Evolutionary conservation across 805 yeast genomes (phyloP), one percentile per base, ranked within the genome.

Genomic region (Lachancea meyersii): DNA sequence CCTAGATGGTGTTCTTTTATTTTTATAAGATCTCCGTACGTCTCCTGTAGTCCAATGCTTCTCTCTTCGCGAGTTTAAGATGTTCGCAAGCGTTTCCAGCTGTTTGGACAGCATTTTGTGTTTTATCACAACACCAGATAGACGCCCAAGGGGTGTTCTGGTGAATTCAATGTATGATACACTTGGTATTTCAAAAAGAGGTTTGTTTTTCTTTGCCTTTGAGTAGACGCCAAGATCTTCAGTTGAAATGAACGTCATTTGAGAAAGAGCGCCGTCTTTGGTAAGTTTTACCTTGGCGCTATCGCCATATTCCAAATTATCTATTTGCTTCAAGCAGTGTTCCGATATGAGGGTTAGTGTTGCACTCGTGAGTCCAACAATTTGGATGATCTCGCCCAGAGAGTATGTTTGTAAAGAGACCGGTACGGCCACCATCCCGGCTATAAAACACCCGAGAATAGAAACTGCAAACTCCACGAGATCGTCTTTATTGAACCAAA

Each of bases 401-500:
- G 62, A 50, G 24, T 82, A 81, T 21, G 79, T 73, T 41, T 80
- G 84, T 45, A 87, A 80, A 41, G 85, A 85, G 32, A 93, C 79
- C 0, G 98, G 98, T 4, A 93, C 91, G 0, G 97, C 97, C 2
- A 93, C 89, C 35, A 87, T 83, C 2, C 95, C 96, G 1, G 97
- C 95, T 44, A 91, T 68, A 51, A 91, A 86, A 58, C 97, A 89
- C 5, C 96, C 98, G 60, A 87, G 75, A 17, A 93, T 61, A 0
- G 97, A 94, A 1, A 85, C 77, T 0, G 86, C 76, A 59, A 89
- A 91, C 49, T 93, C 97, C 10, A 85, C 73, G 2, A 86, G 79
- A 61, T 93, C 97, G 23, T 74, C 73, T 45, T 82, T 87, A 53
- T 85, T 87, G 58, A 88, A 93, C 51, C 94, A 74, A 33, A 93